Conservation (phyloP, 2,329 filamentous ascomycete species). For the Colletotrichum trifolii region DNA sequence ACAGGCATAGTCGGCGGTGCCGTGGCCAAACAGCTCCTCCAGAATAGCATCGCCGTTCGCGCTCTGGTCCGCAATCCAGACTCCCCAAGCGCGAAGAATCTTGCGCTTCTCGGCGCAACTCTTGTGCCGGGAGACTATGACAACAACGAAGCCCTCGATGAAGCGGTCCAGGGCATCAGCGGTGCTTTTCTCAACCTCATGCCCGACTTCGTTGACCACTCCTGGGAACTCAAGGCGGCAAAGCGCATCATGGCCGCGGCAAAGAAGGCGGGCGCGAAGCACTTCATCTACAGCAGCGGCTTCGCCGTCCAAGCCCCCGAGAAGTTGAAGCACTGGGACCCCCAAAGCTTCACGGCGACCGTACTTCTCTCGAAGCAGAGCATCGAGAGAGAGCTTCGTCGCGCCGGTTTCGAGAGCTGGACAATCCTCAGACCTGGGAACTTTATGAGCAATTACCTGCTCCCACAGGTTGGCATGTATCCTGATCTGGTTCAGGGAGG, state of each 20-base stretch:
- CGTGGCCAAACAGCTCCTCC: constrained; percentile 48
- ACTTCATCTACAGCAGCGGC: constrained; percentile 50
- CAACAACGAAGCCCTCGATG: constrained; percentile 43
- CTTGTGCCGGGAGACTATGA: constrained; percentile 49
- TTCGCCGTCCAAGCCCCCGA: constrained; percentile 46
- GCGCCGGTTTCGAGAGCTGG: constrained; percentile 53
- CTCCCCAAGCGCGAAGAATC: constrained; percentile 43
- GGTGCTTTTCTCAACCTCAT: constrained; percentile 49
- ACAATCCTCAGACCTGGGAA: constrained; percentile 61
- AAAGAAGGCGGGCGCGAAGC: constrained; percentile 49
- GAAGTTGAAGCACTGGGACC: constrained; percentile 42
- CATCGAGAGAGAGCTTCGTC: constrained; percentile 53
- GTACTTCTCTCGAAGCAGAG: constrained; percentile 52
- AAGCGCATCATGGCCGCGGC: constrained; percentile 49
- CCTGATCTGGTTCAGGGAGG: constrained; percentile 51
- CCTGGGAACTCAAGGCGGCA: constrained; percentile 45
- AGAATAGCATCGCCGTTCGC: constrained; percentile 42
- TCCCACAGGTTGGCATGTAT: constrained; percentile 53
- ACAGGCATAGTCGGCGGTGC: constrained; percentile 54
- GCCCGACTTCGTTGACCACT: constrained; percentile 45
- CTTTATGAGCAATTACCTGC: constrained; percentile 63
- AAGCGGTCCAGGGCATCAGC: constrained; percentile 44
- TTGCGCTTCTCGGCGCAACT: constrained; percentile 46
- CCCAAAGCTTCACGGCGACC: constrained; percentile 42
- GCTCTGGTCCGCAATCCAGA: constrained; percentile 46